Base-by-base conservation (phyloP, 139 green algal genomes). In the Pleodorina starrii region DNA sequence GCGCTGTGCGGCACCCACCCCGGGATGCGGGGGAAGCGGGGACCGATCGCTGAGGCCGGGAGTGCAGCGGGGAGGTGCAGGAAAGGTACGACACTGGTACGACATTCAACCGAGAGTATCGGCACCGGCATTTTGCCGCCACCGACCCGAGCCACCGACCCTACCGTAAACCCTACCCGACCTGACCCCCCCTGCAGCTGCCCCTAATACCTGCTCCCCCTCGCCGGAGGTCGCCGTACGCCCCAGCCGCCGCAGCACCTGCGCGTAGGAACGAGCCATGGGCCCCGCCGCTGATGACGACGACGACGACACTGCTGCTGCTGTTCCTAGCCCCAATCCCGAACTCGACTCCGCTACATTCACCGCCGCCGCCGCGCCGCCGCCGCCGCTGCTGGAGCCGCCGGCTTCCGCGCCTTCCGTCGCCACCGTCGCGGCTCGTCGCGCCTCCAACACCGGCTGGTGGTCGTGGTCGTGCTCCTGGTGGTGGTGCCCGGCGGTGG, bases 191-290 rank as follows among this genome's bases (percentile, higher is more conserved):
- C n/a, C n/a, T n/a, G n/a, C n/a, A n/a, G n/a, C n/a, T n/a, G n/a
- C n/a, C n/a, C n/a, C 48, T 19, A 54, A 19, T 63, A 88, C 82
- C 82, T 88, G 44, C 25, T 88, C 66, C 5, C 2, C 57, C 44
- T 79, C 82, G n/a, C 82, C 82, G 19, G 25, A 9, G 40, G 82
- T 48, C 35, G 69, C 84, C 48, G 40, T 69, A 6, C 84, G 48
- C 25, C 84, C 69, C 69, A 89, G 84, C 48, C 84, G 84, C 40
- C n/a, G 42, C 50, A 89, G 84, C 48, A 79, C 9, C 38, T 72
- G 48, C 25, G 36, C 84, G 46, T 89, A 89, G 25, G 69, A 83
- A 9, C 69, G 48, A 4, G 84, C 69, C 84, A 89, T 89, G 29
- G 84, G 59, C 0, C 84, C 84, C 50, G 82, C n/a, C n/a, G 76